These are phyloP conservation scores for Sambucus nigra DNA, from an alignment of 129 eudicot genomes.

Conservation along the genomic window DNA sequence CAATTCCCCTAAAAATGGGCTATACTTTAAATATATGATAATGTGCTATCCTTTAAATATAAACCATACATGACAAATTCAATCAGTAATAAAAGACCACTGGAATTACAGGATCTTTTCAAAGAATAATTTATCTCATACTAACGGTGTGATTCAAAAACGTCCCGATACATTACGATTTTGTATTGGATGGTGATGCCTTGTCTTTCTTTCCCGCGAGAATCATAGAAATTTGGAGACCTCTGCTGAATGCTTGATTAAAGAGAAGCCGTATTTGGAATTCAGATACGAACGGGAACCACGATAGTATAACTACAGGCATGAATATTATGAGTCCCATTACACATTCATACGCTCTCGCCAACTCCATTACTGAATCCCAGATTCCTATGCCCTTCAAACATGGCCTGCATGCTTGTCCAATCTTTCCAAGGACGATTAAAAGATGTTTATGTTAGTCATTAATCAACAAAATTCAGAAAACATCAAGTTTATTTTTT, in stretches of 20 bases:
- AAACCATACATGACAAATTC: too few relatives aligned
- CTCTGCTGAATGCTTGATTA: conserved; percentile 96
- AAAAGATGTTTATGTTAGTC: neutral
- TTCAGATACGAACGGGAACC: conserved; percentile 95
- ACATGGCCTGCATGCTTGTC: conserved; percentile 74
- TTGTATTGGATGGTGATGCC: conserved; percentile 6
- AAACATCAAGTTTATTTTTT: neutral
- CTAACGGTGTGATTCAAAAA: too few relatives aligned
- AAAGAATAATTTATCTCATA: too few relatives aligned
- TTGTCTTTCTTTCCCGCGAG: conserved; percentile 84
- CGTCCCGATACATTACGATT: too few relatives aligned
- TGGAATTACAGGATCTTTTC: too few relatives aligned
- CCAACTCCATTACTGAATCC: conserved; percentile 90
- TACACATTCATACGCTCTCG: conserved; percentile 73
- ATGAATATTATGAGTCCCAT: conserved; percentile 70
- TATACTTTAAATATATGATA: too few relatives aligned
- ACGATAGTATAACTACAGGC: conserved; percentile 76
- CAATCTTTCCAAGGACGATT: conserved; percentile 39
- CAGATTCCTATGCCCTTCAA: conserved; percentile 70
- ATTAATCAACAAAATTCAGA: neutral
- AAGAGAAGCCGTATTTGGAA: conserved; percentile 84
- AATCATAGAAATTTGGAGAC: conserved; percentile 96
- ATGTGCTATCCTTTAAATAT: too few relatives aligned
- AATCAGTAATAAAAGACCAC: too few relatives aligned
- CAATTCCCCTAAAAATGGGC: too few relatives aligned